These are phyloP conservation scores for Penicillium sp. DNA, from an alignment of 2,329 filamentous ascomycete genomes.

Conservation along the genomic window DNA sequence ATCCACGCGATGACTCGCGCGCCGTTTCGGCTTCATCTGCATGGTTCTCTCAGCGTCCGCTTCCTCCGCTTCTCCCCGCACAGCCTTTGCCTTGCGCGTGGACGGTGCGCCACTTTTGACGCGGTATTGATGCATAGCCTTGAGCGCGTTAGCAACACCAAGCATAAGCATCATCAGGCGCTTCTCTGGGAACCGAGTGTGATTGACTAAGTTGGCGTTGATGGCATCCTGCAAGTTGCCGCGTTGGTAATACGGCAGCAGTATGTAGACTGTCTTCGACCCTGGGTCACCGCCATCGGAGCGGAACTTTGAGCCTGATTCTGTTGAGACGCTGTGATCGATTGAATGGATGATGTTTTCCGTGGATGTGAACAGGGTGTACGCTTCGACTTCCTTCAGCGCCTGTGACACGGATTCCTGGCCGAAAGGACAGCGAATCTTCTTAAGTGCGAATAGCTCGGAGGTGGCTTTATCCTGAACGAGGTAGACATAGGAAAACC, in stretches of 20 bases:
- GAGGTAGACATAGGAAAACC: slow-evolving; percentile 98
- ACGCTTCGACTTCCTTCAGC: slow-evolving; percentile 95
- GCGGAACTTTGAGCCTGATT: slow-evolving; percentile 57
- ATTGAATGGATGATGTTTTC: slow-evolving; percentile 82
- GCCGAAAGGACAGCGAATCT: slow-evolving; percentile 97
- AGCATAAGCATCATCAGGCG: slow-evolving; percentile 86
- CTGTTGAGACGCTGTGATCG: slow-evolving; percentile 77
- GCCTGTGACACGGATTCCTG: slow-evolving; percentile 93
- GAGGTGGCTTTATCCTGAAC: slow-evolving; percentile 85
- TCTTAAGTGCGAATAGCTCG: slow-evolving; percentile 90
- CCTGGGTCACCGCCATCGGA: slow-evolving; percentile 59
- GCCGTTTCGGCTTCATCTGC: slow-evolving; percentile 40
- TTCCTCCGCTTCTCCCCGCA: slow-evolving; percentile 55
- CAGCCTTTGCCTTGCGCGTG: slow-evolving; percentile 54
- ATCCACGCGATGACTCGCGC: slow-evolving; percentile 51
- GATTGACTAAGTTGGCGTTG: slow-evolving; percentile 97
- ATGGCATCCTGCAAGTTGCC: slow-evolving; percentile 98
- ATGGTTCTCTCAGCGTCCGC: slow-evolving; percentile 49
- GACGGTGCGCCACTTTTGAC: slow-evolving; percentile 57
- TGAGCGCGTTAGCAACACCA: slow-evolving; percentile 83
- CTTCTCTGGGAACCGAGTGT: slow-evolving; percentile 83
- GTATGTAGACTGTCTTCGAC: slow-evolving; percentile 92
- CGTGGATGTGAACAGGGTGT: slow-evolving; percentile 79
- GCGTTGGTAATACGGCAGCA: slow-evolving; percentile 90
- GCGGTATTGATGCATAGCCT: slow-evolving; percentile 86